Evolutionary conservation across 2,329 filamentous ascomycete species (phyloP).

Genomic region (Colletotrichum nymphaeae): DNA sequence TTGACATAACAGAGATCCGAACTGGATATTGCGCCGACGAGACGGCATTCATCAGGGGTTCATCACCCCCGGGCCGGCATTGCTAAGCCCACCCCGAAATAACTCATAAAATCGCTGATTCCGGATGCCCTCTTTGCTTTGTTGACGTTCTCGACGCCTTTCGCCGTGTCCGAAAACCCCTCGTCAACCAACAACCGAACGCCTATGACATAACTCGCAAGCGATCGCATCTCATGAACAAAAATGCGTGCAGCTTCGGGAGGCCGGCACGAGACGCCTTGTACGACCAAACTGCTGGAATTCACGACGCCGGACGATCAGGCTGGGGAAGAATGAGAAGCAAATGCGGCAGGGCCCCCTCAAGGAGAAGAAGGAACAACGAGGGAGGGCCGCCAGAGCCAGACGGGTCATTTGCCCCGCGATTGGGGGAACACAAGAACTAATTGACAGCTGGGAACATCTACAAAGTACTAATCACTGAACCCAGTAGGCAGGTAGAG

Average conservation of each 20-base stretch:
- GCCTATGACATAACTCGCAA: slow-evolving; percentile 24
- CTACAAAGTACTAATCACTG: neutral
- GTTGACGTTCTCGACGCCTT: slow-evolving; percentile 18
- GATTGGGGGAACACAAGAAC: slow-evolving; percentile 9
- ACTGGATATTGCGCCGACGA: slow-evolving; percentile 25
- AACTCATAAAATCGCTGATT: slow-evolving; percentile 34
- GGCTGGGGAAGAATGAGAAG: neutral
- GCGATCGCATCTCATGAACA: slow-evolving; percentile 13
- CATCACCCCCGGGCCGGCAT: slow-evolving; percentile 15
- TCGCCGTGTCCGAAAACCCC: slow-evolving; percentile 32
- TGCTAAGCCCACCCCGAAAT: slow-evolving; percentile 33
- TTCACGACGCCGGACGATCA: neutral
- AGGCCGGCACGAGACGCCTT: slow-evolving; percentile 8
- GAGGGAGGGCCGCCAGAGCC: neutral
- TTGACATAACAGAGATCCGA: slow-evolving; percentile 24
- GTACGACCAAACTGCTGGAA: slow-evolving; percentile 19
- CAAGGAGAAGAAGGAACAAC: neutral
- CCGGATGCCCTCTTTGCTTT: slow-evolving; percentile 34
- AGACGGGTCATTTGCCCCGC: neutral
- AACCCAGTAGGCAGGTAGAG: neutral
- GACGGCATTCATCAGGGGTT: slow-evolving; percentile 19
- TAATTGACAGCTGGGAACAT: slow-evolving; percentile 8
- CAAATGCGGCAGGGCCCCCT: neutral
- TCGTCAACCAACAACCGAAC: slow-evolving; percentile 22
- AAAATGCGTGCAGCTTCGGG: slow-evolving; percentile 11